A percentile compares a stretch with the other conserved stretches of the same genome.
Conservation (phyloP, 2,329 filamentous ascomycete genomes). For the Ascochyta viciae-villosae region DNA sequence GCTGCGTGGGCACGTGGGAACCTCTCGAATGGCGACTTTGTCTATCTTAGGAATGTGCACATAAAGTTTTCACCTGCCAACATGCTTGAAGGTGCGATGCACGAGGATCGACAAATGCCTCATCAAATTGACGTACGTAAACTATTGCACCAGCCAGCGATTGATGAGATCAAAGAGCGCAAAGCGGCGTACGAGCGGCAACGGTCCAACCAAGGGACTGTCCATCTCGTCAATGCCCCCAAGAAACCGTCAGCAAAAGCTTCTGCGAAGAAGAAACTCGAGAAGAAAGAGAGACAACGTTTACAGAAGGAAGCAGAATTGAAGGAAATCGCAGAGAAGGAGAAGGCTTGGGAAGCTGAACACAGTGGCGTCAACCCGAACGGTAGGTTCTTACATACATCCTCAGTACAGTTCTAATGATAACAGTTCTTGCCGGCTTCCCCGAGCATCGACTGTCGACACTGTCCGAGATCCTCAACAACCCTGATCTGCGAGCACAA, state of each 20-base stretch:
- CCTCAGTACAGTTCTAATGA: background rate
- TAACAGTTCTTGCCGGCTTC: constrained; percentile 11
- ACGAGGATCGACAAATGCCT: constrained; percentile 63
- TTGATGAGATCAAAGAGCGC: constrained; percentile 56
- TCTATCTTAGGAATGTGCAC: constrained; percentile 75
- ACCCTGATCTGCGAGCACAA: constrained; percentile 50
- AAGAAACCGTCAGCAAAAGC: constrained; percentile 29
- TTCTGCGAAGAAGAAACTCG: constrained; percentile 47
- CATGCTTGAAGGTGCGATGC: constrained; percentile 75
- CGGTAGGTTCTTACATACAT: constrained; percentile 41
- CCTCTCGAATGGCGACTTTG: constrained; percentile 66
- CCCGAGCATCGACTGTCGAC: constrained; percentile 45
- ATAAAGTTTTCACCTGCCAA: constrained; percentile 62
- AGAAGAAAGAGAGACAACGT: constrained; percentile 45
- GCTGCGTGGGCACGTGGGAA: constrained; percentile 63
- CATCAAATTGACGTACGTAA: constrained; percentile 65
- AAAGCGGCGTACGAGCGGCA: constrained; percentile 67
- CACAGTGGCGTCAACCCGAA: constrained; percentile 47
- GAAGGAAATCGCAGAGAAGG: constrained; percentile 32
- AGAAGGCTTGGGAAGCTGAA: constrained; percentile 20
- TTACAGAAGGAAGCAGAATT: constrained; percentile 44
- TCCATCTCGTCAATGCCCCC: constrained; percentile 23
- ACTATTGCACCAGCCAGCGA: constrained; percentile 14
- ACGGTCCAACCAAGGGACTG: constrained; percentile 21
- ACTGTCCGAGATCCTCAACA: constrained; percentile 57